These are phyloP conservation scores for Erigeron canadensis DNA, from an alignment of 129 eudicot species.

Conservation along the genomic window DNA sequence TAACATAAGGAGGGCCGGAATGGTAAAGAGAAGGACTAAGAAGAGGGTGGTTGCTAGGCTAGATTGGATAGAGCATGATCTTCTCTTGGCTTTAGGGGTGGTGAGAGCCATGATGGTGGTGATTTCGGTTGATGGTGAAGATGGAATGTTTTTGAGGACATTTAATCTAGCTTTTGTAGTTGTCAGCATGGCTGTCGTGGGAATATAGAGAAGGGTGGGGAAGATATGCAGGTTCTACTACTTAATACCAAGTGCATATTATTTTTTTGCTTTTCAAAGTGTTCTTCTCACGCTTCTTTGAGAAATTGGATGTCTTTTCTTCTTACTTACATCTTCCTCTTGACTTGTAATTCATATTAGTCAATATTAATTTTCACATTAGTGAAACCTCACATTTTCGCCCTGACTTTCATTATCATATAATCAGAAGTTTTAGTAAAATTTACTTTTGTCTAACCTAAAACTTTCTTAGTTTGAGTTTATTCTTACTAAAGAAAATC, in stretches of 20 bases:
- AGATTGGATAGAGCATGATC: conserved; percentile 42
- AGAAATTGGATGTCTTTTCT: conserved; percentile 30
- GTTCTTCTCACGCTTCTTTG: conserved; percentile 50
- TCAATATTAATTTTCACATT: background rate
- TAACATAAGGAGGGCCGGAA: conserved; percentile 83
- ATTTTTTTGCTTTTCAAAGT: conserved; percentile 31
- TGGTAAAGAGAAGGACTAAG: conserved; percentile 70
- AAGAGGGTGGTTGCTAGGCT: conserved; percentile 72
- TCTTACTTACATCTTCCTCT: conserved; percentile 22
- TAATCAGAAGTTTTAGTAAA: background rate
- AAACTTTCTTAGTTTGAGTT: too few species aligned
- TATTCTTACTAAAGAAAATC: too few species aligned
- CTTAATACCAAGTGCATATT: conserved; percentile 47
- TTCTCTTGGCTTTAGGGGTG: conserved; percentile 49
- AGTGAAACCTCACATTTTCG: background rate
- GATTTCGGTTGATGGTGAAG: conserved; percentile 22
- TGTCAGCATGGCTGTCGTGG: conserved; percentile 26
- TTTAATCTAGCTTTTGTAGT: conserved; percentile 31
- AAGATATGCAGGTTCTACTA: conserved; percentile 59
- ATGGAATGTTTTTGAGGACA: conserved; percentile 22
- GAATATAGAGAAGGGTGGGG: conserved; percentile 37
- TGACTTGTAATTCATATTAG: background rate
- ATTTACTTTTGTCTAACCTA: too few species aligned
- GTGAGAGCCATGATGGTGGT: conserved; percentile 51
- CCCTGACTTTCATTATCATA: background rate